Conservation (phyloP, 148 eudicot species). For the Silene latifolia region DNA sequence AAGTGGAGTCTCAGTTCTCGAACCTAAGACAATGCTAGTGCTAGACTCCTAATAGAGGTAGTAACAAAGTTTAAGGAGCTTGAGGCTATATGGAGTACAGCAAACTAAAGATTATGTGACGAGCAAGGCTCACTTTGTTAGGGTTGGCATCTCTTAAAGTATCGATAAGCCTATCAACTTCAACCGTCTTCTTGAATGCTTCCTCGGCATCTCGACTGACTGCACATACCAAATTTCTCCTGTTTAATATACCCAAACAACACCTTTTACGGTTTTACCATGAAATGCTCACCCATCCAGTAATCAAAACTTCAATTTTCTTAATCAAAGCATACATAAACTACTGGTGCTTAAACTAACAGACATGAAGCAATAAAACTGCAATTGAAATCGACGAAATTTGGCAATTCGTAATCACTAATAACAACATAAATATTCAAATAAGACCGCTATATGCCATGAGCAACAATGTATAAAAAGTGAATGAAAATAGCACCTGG, state of each 20-base stretch:
- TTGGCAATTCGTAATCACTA: no score
- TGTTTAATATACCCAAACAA: conserved; percentile 70
- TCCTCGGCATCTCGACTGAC: conserved; percentile 79
- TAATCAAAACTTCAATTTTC: conserved; percentile 9
- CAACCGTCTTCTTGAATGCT: conserved; percentile 83
- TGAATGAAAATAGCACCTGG: background rate
- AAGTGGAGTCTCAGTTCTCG: background rate
- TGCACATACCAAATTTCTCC: conserved; percentile 93
- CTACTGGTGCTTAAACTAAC: no score
- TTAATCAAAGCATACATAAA: background rate
- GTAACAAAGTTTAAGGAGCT: background rate
- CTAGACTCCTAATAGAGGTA: background rate
- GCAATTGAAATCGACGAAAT: no score
- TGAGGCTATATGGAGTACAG: background rate
- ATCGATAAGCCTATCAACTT: conserved; percentile 87
- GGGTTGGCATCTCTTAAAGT: conserved; percentile 67
- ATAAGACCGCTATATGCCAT: background rate
- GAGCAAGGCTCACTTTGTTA: conserved; percentile 55
- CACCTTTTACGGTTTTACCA: conserved; percentile 30
- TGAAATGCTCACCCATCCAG: conserved; percentile 30
- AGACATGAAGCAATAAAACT: no score
- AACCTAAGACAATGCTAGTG: background rate
- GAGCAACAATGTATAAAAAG: background rate
- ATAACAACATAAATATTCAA: no score
- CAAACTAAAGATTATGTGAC: no score